Base-by-base conservation (phyloP, 148 eudicot genomes). In the Arbutus unedo region DNA sequence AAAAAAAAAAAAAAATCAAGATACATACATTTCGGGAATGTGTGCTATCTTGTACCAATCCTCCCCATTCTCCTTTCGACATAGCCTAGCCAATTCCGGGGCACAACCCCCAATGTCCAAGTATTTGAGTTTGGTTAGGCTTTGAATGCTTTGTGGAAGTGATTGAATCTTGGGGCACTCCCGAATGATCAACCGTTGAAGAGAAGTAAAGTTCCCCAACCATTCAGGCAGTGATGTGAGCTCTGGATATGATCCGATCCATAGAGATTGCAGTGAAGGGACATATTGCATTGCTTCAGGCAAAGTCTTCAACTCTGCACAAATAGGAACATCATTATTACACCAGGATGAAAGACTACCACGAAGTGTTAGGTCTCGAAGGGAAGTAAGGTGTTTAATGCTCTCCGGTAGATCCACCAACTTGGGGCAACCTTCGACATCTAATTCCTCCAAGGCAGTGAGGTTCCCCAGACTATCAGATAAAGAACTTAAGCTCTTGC, bases 21-120 rank as follows among this genome's bases (percentile, higher is more conserved):
- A 10, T 11, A 56, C 21, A 59, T 16, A 0, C 4, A 59, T 0
- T 59, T 59, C 0, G 4, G 64, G 21, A 16, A 67, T 11, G 72
- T 70, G 77, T 7, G 49, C 56, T 47, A 82, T 82, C 81, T 83
- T 83, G 49, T 77, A n/a, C 68, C 76, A 77, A 25, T 77, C 76
- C 14, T 71, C 70, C 51, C 49, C 75, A 19, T 43, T 44, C 16
- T 21, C 75, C 50, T 44, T 43, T 6, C 55, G 53, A 15, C 81
- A 78, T 25, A 78, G 55, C 18, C 59, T 56, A 56, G 14, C 7
- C 44, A 70, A 25, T 67, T 78, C 48, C n/a, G 81, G 81, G 45
- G 57, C 10, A 18, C 50, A 70, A 3, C 18, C 2, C 16, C 2
- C 0, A 23, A 79, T 60, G 0, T 0, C 0, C 50, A 77, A 77